phyloP scores from a whole-genome alignment of 2,329 filamentous ascomycete genomes.

The Cordyceps cicadae region DNA sequence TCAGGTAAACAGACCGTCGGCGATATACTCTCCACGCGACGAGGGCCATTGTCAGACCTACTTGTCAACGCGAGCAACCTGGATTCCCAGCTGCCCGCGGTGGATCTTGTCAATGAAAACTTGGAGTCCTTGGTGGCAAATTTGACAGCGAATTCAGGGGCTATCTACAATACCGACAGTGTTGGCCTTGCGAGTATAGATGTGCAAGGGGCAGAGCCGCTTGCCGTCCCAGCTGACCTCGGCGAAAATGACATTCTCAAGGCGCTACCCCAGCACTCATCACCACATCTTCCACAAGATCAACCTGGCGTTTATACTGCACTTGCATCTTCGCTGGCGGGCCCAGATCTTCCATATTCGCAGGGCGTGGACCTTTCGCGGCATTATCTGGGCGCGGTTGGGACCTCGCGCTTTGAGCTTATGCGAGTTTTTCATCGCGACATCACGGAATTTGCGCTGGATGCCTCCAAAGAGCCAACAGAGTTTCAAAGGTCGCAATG shows the following conservation, averaged over 20 bases:
- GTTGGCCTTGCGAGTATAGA: not conserved
- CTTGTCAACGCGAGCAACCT: not conserved
- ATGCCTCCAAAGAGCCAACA: conserved; percentile 1
- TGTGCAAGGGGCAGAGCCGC: not conserved
- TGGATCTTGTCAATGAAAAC: conserved; percentile 7
- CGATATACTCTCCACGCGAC: not conserved
- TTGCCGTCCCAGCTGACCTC: not conserved
- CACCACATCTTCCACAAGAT: conserved; percentile 1
- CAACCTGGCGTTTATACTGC: not conserved
- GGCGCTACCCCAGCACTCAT: conserved; percentile 5
- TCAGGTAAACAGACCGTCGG: not conserved
- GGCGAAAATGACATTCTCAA: not conserved
- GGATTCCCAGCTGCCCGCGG: not conserved
- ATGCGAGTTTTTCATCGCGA: conserved; percentile 1
- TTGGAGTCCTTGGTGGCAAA: conserved; percentile 3
- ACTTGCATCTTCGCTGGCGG: not conserved
- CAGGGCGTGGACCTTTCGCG: not conserved
- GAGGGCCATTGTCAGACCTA: not conserved
- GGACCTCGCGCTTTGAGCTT: conserved; percentile 1
- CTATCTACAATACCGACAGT: not conserved
- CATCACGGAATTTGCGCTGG: conserved; percentile 2
- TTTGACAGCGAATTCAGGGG: not conserved
- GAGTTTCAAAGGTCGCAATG: not conserved
- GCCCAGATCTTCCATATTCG: not conserved
- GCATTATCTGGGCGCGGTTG: not conserved